Evolutionary conservation across 208 protist species (phyloP).

Genomic region (Crithidia fasciculata): DNA sequence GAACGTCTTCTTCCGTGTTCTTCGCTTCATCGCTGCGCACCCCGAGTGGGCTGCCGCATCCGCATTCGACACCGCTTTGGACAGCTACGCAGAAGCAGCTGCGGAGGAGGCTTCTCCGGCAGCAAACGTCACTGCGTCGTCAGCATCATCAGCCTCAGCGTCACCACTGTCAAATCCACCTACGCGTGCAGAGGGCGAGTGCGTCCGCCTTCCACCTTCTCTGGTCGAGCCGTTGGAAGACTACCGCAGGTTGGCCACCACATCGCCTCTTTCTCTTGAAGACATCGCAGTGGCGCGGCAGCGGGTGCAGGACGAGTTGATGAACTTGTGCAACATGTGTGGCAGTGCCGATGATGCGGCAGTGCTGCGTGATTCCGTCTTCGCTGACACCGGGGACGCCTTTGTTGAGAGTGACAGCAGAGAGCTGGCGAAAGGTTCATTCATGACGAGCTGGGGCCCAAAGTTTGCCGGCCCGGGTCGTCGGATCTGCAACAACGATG

Average conservation of each 20-base stretch:
- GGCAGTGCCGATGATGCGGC: conserved; percentile 9
- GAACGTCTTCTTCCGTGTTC: conserved; percentile 54
- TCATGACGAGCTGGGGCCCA: background rate
- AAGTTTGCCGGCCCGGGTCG: background rate
- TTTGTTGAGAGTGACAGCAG: background rate
- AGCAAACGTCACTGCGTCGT: background rate
- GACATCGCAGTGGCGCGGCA: conserved; percentile 23
- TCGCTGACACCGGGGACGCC: conserved; percentile 1
- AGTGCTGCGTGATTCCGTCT: conserved; percentile 21
- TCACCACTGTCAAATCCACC: background rate
- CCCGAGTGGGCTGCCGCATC: background rate
- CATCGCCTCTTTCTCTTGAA: conserved; percentile 42
- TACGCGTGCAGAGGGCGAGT: background rate
- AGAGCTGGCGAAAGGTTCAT: background rate
- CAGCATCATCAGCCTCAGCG: background rate
- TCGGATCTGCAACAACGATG: conserved; percentile 16
- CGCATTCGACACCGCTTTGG: background rate
- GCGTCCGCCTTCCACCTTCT: conserved; percentile 27
- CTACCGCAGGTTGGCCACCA: conserved; percentile 72
- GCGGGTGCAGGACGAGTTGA: conserved; percentile 24
- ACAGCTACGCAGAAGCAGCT: background rate
- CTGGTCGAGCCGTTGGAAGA: conserved; percentile 44
- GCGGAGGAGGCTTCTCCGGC: background rate
- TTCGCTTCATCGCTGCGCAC: conserved; percentile 59
- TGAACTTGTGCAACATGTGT: conserved; percentile 18